Evolutionary conservation across 202 grass and related monocot genomes (phyloP).

Genomic region (Musa balbisiana): DNA sequence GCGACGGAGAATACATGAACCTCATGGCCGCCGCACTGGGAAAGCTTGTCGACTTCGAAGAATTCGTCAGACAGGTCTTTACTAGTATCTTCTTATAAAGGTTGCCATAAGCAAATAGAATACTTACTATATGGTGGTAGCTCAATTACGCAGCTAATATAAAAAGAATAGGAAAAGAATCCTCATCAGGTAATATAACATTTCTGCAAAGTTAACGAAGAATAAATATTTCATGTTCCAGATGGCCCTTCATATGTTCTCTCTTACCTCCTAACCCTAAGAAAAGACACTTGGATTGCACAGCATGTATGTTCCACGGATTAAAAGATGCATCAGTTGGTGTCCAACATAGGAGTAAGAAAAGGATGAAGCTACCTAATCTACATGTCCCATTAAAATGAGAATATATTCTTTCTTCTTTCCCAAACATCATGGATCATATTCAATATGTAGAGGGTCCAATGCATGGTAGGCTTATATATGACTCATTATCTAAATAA

Average conservation of each 20-base stretch:
- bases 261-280: neutral
- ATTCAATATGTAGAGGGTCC: neutral
- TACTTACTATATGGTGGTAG: no score
- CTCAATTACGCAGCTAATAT: neutral
- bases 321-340: neutral
- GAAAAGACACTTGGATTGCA: neutral
- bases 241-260: neutral
- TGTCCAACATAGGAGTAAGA: neutral
- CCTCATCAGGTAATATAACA: neutral
- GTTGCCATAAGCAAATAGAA: no score
- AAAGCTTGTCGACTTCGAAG: conserved; percentile 10
- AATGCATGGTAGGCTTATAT: neutral
- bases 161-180: no score
- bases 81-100: no score
- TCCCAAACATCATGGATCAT: neutral
- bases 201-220: neutral
- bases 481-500: neutral
- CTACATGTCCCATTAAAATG: neutral
- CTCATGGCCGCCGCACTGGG: conserved; percentile 1
- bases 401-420: no score
- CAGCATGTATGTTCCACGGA: neutral
- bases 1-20: conserved; percentile 1
- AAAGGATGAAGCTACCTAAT: neutral
- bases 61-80: conserved; percentile 11
- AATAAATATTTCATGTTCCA: neutral